Evolutionary conservation across 371 early-diverging fungal genomes (phyloP), one percentile per base, ranked within the genome.

Genomic region (Pancytospora philotis): DNA sequence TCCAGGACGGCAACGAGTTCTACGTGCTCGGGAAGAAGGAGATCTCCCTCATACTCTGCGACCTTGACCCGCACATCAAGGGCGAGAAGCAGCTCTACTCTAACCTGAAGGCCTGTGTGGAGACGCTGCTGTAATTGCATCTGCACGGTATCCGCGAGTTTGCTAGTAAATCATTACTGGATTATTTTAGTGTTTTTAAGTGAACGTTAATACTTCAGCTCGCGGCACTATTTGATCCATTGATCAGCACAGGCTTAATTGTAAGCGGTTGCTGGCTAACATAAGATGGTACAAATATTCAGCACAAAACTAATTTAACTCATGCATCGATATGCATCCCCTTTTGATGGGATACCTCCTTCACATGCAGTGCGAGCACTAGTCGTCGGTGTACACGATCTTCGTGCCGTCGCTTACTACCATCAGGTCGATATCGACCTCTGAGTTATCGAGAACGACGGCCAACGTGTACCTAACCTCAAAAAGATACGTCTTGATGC

Each of bases 401-500:
- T 36, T n/a, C 4, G 36, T 3, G 10, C 38, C 10, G 3, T 13
- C 10, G 6, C 6, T 59, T n/a, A 3, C 4, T 6, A 59, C 25
- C 10, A 22, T 22, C 34, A 59, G 10, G 59, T 36, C n/a, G 22
- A 59, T 3, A 10, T 55, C 45, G 30, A 55, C 55, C 27, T 59
- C 59, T 3, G 19, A 4, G 22, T 59, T 49, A 35, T 59, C 25
- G n/a, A 59, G 27, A n/a, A 6, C 19, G 22, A 59, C 27, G 3
- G n/a, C 27, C 34, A 59, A 59, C 19, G 8, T 36, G 27, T n/a
- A 36, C 27, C 27, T 59, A 38, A 10, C 27, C 48, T 59, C 59
- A 59, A 59, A 59, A 22, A 6, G 8, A 4, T n/a, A 36, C 6
- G 32, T 4, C 25, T 32, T 59, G 36, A 59, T 59, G 19, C 59